phyloP scores from a whole-genome alignment of 208 protist genomes.

The Leptomonas seymouri region DNA sequence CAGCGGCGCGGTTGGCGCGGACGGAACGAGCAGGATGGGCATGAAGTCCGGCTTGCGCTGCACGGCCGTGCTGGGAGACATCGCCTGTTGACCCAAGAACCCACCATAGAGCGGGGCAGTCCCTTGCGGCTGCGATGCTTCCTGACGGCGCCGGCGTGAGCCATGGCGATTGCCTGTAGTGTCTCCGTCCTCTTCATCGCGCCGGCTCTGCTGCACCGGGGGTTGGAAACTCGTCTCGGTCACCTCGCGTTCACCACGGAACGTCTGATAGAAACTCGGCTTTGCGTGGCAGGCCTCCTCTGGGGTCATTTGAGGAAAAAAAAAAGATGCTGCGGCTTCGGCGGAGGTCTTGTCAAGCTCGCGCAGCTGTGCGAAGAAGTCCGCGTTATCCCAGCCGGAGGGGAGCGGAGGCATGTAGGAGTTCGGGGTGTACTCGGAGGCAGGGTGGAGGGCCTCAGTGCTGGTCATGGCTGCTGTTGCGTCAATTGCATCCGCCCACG shows the following conservation, averaged over 20 bases:
- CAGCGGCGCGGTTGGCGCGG: conserved; percentile 68
- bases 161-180: conserved; percentile 14
- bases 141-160: conserved; percentile 15
- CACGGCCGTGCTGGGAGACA: conserved; percentile 48
- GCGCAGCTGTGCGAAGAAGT: conserved; percentile 52
- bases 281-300: conserved; percentile 67
- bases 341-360: conserved; percentile 43
- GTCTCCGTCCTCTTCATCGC: conserved; percentile 8
- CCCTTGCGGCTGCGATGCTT: conserved; percentile 9
- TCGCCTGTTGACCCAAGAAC: conserved; percentile 27
- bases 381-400: background rate
- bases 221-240: conserved; percentile 31
- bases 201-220: background rate
- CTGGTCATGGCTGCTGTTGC: conserved; percentile 57
- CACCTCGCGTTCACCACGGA: conserved; percentile 34
- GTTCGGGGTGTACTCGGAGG: conserved; percentile 27
- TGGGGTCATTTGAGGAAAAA: conserved; percentile 61
- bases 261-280: conserved; percentile 47
- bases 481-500: conserved; percentile 69
- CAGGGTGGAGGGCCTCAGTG: conserved; percentile 49
- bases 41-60: conserved; percentile 76
- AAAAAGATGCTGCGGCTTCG: conserved; percentile 37
- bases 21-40: conserved; percentile 82
- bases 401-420: conserved; percentile 35
- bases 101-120: conserved; percentile 31